Percentiles rank a stretch among this genome's conserved stretches.
phyloP scores from a whole-genome alignment of 139 green algal species.

The Dunaliella primolecta region DNA sequence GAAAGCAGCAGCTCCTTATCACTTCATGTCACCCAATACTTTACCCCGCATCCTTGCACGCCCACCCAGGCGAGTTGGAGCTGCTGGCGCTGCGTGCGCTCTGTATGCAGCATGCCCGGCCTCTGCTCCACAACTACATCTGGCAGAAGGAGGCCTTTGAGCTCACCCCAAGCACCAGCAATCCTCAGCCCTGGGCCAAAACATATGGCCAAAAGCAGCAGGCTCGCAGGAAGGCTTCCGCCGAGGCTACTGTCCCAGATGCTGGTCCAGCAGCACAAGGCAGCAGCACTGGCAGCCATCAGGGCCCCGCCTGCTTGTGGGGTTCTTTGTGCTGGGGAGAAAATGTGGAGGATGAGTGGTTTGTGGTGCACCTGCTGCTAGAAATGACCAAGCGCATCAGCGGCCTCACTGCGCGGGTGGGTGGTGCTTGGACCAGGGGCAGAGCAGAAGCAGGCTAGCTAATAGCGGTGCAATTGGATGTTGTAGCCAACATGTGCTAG shows the following conservation, averaged over 20 bases:
- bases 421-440: too few species aligned
- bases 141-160: constrained; percentile 44
- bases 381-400: constrained; percentile 46
- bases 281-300: neutral
- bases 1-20: too few species aligned
- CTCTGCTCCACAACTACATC: constrained; percentile 29
- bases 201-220: neutral
- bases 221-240: neutral
- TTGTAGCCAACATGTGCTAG: too few species aligned
- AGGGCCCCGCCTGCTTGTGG: constrained; percentile 58
- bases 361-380: constrained; percentile 72
- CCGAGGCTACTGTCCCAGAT: neutral
- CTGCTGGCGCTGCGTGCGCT: constrained; percentile 16
- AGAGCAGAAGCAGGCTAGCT: neutral
- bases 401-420: constrained; percentile 46
- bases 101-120: constrained; percentile 23
- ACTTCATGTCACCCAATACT: too few species aligned
- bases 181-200: constrained; percentile 27
- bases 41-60: too few species aligned
- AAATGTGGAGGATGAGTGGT: constrained; percentile 90
- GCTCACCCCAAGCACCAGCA: neutral
- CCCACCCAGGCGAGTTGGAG: neutral
- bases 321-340: constrained; percentile 68
- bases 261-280: neutral
- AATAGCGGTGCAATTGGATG: neutral